phyloP scores from a whole-genome alignment of 345 rosid genomes.

The Streptanthus diversifolius region DNA sequence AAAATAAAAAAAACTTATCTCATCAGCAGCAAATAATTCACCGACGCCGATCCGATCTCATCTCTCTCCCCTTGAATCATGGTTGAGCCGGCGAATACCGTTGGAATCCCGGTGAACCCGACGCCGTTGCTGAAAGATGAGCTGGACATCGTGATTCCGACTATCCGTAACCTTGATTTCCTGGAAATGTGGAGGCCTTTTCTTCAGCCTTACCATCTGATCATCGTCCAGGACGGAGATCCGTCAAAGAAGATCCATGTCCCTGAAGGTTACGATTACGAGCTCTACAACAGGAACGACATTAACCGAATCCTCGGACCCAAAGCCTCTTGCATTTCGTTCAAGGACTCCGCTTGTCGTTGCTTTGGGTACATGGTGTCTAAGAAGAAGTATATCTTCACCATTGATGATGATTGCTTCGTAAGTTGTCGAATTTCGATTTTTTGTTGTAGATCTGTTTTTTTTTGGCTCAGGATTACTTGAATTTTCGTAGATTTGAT shows the following conservation, averaged over 20 bases:
- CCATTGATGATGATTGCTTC: constrained; percentile 96
- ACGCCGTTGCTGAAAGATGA: constrained; percentile 63
- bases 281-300: constrained; percentile 88
- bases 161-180: constrained; percentile 88
- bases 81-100: constrained; percentile 55
- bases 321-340: constrained; percentile 91
- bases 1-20: not conserved
- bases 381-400: constrained; percentile 94
- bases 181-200: constrained; percentile 99
- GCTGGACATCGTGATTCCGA: constrained; percentile 92
- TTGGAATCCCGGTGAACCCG: constrained; percentile 37
- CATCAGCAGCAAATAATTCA: not conserved
- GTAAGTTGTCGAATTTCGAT: constrained; percentile 39
- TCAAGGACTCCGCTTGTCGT: constrained; percentile 95
- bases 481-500: constrained; percentile 15
- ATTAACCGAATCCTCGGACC: constrained; percentile 85
- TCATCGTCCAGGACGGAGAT: constrained; percentile 96
- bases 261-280: constrained; percentile 90
- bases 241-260: constrained; percentile 77
- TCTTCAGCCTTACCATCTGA: constrained; percentile 86
- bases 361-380: constrained; percentile 98
- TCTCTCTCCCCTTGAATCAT: constrained; percentile 10
- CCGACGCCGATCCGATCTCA: constrained; percentile 16
- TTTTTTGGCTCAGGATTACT: not conserved
- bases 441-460: constrained; percentile 5